Evolutionary conservation across 1,284 basidiomycete species (phyloP).

Genomic region (Gymnopus androsaceus): DNA sequence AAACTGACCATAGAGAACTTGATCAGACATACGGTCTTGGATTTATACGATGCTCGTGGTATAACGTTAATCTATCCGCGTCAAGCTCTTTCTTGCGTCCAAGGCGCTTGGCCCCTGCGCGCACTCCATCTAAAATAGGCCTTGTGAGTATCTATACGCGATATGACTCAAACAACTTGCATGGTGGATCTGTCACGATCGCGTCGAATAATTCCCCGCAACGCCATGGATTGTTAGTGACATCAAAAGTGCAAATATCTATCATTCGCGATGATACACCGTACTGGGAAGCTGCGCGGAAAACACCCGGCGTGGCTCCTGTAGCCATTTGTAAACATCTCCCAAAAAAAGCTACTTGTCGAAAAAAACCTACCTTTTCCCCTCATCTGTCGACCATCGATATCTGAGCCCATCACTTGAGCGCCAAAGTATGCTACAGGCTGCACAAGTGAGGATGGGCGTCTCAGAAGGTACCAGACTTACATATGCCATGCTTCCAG

Average conservation of each 20-base stretch:
- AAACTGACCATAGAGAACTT: background rate
- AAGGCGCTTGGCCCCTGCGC: conserved; percentile 94
- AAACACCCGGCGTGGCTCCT: conserved; percentile 68
- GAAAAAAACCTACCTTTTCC: conserved; percentile 67
- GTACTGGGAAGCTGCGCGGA: conserved; percentile 85
- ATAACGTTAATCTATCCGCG: conserved; percentile 38
- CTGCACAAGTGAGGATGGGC: conserved; percentile 37
- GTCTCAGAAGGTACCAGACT: conserved; percentile 23
- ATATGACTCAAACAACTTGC: conserved; percentile 45
- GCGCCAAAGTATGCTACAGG: conserved; percentile 89
- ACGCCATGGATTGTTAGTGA: conserved; percentile 89
- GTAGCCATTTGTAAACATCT: background rate
- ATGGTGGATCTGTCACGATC: conserved; percentile 92
- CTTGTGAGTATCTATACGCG: conserved; percentile 5
- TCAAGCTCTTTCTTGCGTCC: conserved; percentile 68
- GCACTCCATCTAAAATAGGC: conserved; percentile 76
- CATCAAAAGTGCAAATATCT: conserved; percentile 88
- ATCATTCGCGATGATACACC: conserved; percentile 75
- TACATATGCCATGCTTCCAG: conserved; percentile 94
- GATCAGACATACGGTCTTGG: conserved; percentile 39
- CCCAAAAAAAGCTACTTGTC: background rate
- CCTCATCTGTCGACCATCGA: conserved; percentile 95
- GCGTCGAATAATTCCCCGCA: conserved; percentile 90
- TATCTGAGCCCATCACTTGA: conserved; percentile 89
- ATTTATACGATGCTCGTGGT: conserved; percentile 38